phyloP scores from a whole-genome alignment of 768 basidiomycete genomes.

The Hydnomerulius pinastri region DNA sequence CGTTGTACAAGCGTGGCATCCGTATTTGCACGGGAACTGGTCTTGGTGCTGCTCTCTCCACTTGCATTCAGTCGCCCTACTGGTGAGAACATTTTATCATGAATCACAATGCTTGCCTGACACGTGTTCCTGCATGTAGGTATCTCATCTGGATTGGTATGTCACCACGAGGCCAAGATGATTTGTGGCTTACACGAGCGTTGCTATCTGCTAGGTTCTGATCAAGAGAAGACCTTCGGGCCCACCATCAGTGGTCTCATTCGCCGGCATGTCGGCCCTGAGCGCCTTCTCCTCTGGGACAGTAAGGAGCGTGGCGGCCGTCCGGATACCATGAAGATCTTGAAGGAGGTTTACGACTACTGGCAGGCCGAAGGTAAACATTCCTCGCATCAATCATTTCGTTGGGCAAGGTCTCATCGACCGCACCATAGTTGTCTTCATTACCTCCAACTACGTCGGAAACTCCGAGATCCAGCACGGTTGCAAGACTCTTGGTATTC shows the following conservation, averaged over 20 bases:
- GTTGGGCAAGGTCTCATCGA: background rate
- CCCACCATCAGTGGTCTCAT: constrained; percentile 77
- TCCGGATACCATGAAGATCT: constrained; percentile 75
- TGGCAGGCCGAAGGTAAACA: constrained; percentile 70
- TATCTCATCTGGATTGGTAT: constrained; percentile 78
- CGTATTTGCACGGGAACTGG: constrained; percentile 84
- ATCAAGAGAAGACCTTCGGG: constrained; percentile 84
- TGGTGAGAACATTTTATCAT: constrained; percentile 46
- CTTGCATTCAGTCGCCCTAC: constrained; percentile 72
- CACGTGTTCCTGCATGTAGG: constrained; percentile 38
- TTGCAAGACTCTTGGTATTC: constrained; percentile 69
- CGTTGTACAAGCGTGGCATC: constrained; percentile 77
- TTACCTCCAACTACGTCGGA: constrained; percentile 81
- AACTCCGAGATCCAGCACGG: constrained; percentile 81
- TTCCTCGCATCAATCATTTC: background rate
- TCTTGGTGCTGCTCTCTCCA: constrained; percentile 77
- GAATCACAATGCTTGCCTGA: constrained; percentile 1
- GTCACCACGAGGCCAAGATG: constrained; percentile 11
- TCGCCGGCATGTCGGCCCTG: constrained; percentile 67
- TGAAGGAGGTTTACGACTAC: constrained; percentile 65
- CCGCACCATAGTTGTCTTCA: constrained; percentile 60
- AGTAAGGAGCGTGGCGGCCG: constrained; percentile 72
- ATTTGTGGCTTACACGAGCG: constrained; percentile 13
- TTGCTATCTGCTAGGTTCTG: constrained; percentile 53
- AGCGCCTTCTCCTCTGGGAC: constrained; percentile 78